phyloP scores from a whole-genome alignment of 164 flowering plant genomes.

The Macadamia tetraphylla region DNA sequence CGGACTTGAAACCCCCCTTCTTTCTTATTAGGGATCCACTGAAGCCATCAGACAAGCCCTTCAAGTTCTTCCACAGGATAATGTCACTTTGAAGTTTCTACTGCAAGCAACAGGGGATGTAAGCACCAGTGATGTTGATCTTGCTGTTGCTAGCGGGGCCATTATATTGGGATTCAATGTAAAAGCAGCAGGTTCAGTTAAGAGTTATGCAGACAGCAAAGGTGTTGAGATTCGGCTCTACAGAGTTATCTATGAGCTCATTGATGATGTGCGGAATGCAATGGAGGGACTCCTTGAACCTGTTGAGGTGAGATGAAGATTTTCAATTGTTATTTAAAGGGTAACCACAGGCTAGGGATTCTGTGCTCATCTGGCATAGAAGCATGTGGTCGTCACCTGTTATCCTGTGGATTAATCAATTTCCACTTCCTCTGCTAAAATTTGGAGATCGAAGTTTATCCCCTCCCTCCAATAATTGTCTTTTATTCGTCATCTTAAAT shows the following conservation, averaged over 20 bases:
- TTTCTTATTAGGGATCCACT: slow-evolving; percentile 69
- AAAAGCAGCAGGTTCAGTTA: slow-evolving; percentile 67
- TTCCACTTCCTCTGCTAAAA: background rate
- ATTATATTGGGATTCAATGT: slow-evolving; percentile 87
- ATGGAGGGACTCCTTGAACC: slow-evolving; percentile 93
- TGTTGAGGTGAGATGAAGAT: slow-evolving; percentile 62
- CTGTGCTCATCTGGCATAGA: background rate
- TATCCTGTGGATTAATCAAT: background rate
- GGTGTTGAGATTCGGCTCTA: slow-evolving; percentile 75
- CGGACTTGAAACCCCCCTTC: slow-evolving; percentile 8
- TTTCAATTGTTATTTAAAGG: background rate
- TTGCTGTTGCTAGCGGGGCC: slow-evolving; percentile 74
- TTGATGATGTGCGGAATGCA: slow-evolving; percentile 79
- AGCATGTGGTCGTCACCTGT: background rate
- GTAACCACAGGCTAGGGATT: background rate
- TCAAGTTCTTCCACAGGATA: slow-evolving; percentile 84
- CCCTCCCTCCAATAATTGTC: background rate
- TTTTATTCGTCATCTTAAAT: background rate
- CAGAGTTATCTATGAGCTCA: slow-evolving; percentile 83
- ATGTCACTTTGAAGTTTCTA: slow-evolving; percentile 77
- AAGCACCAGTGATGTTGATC: slow-evolving; percentile 81
- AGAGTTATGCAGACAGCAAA: slow-evolving; percentile 67
- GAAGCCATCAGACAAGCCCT: slow-evolving; percentile 92
- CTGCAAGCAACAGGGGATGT: slow-evolving; percentile 87
- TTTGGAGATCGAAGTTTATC: background rate